phyloP scores from a whole-genome alignment of 352 stramenopile genomes.

The Phytophthora sp. region DNA sequence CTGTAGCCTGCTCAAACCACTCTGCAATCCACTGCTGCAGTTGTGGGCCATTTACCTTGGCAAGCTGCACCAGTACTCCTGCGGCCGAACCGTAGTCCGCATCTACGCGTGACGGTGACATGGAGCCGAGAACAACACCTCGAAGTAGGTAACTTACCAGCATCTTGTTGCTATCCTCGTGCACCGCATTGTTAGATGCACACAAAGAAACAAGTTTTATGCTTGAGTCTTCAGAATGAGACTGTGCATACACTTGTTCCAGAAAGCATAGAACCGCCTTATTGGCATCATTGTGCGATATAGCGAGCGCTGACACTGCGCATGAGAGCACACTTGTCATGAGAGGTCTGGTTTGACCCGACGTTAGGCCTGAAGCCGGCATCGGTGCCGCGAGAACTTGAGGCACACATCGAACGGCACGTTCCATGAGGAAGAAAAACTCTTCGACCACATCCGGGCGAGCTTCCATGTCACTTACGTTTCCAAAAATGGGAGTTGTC shows the following conservation, averaged over 20 bases:
- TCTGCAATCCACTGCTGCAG: conserved; percentile 67
- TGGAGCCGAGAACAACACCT: conserved; percentile 66
- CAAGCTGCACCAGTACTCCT: conserved; percentile 72
- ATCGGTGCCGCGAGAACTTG: conserved; percentile 60
- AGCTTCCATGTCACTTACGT: conserved; percentile 54
- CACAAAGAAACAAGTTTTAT: conserved; percentile 34
- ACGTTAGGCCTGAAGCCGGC: conserved; percentile 25
- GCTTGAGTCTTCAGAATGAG: conserved; percentile 12
- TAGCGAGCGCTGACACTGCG: conserved; percentile 84
- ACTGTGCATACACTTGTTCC: conserved; percentile 57
- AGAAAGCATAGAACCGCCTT: conserved; percentile 94
- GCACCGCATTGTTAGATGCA: conserved; percentile 5
- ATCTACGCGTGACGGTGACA: conserved; percentile 73
- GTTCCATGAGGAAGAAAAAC: conserved; percentile 95
- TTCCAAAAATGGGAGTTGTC: conserved; percentile 88
- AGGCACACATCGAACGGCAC: conserved; percentile 87
- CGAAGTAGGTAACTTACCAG: conserved; percentile 67
- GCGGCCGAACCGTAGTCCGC: conserved; percentile 81
- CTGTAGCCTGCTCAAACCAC: conserved; percentile 67
- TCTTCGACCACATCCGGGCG: conserved; percentile 96
- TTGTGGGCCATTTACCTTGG: conserved; percentile 61
- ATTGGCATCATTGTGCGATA: conserved; percentile 95
- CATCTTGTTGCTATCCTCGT: conserved; percentile 41
- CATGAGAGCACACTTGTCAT: conserved; percentile 86
- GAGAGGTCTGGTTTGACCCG: conserved; percentile 38